Evolutionary conservation across 1,284 basidiomycete genomes (phyloP), one percentile per base, ranked within the genome.

Genomic region (Malassezia sp.): DNA sequence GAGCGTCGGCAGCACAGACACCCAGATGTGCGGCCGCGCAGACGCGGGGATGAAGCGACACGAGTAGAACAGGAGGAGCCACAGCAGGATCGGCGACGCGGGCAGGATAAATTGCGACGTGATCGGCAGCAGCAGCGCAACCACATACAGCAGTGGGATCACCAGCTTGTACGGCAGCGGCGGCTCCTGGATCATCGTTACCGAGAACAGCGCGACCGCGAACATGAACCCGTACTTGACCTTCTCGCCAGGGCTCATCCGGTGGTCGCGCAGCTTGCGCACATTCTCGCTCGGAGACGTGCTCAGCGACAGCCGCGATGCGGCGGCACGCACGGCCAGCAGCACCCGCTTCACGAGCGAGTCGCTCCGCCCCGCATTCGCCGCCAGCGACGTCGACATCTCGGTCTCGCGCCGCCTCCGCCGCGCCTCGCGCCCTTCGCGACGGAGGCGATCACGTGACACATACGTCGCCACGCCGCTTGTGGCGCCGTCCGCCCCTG

Each of bases 21-120:
- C 90, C 60, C 85, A 90, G 42, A 95, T 86, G 17, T 76, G 74
- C 0, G 90, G 90, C 2, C 89, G 76, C 64, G 79, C 80, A 3
- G 72, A 56, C 9, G 77, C 75, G 0, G 88, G 84, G 51, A 93
- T 85, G 74, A 85, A 93, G 35, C 82, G 77, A 30, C 84, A 85
- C 15, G 82, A 81, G 74, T 84, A 95, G 74, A 82, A 95, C 4
- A 74, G 39, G 53, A 69, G 58, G 12, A 71, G 57, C 66, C 84
- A 95, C 14, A 80, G 75, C 55, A 93, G 80, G 39, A 96, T 76
- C 9, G 89, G 90, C 0, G 80, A 82, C 0, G 86, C 89, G 0
- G 87, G 90, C 29, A 89, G 61, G 74, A 95, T 82, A 74, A 97
- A 89, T 71, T 96, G 91, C 26, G 80, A 84, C 0, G 89, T 89